phyloP scores from a whole-genome alignment of 176 grass and related monocot genomes.

The Juncus inflexus region DNA sequence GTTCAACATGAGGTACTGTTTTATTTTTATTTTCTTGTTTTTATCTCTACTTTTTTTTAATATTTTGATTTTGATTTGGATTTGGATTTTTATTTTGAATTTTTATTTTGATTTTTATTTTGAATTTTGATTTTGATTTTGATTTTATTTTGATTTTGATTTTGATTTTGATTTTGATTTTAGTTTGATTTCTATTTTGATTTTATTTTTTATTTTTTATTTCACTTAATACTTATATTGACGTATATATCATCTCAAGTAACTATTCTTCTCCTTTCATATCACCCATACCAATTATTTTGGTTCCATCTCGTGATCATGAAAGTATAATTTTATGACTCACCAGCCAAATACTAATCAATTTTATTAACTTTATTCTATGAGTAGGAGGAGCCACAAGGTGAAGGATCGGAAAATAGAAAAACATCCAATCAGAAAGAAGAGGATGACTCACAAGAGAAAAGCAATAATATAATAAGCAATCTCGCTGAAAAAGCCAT shows the following conservation, averaged over 20 bases:
- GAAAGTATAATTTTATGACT: too few species aligned
- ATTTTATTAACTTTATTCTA: slow-evolving; percentile 17
- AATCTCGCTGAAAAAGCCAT: slow-evolving; percentile 91
- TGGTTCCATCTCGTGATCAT: too few species aligned
- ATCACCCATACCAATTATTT: too few species aligned
- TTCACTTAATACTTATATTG: too few species aligned
- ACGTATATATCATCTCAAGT: too few species aligned
- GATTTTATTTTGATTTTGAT: too few species aligned
- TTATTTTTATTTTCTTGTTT: slow-evolving; percentile 13
- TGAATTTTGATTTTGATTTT: too few species aligned
- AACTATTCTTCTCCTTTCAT: too few species aligned
- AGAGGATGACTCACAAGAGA: slow-evolving; percentile 48
- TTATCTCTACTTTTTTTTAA: not conserved
- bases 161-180: too few species aligned
- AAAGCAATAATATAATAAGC: slow-evolving; percentile 60
- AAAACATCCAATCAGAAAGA: slow-evolving; percentile 27
- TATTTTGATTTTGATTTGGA: not conserved
- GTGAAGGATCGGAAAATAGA: slow-evolving; percentile 27
- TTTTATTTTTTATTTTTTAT: too few species aligned
- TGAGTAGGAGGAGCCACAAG: slow-evolving; percentile 33
- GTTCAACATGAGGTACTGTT: slow-evolving; percentile 61
- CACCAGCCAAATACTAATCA: not conserved
- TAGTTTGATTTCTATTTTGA: slow-evolving; percentile 4
- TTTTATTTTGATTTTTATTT: too few species aligned
- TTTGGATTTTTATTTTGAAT: not conserved